Percentiles rank a stretch among this genome's conserved stretches.
Evolutionary conservation across 2,329 filamentous ascomycete species (phyloP).

Genomic region (Colletotrichum karsti): DNA sequence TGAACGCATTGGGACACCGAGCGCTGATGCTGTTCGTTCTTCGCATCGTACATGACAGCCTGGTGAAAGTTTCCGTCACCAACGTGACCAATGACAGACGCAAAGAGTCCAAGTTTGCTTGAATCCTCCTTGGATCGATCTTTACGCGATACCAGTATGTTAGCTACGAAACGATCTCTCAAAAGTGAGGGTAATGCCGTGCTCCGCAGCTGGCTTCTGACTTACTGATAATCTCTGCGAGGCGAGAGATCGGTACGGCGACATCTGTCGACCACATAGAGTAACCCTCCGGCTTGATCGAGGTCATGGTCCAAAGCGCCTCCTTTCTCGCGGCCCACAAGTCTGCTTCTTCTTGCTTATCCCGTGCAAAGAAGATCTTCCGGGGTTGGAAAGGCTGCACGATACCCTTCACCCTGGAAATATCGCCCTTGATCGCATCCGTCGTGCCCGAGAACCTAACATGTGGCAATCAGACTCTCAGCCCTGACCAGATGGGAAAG

Average conservation of each 20-base stretch:
- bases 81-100: constrained; percentile 76
- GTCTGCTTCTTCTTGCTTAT: constrained; percentile 70
- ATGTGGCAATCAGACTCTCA: neutral
- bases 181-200: neutral
- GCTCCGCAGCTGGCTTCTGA: no score
- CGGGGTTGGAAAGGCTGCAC: constrained; percentile 59
- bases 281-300: constrained; percentile 64
- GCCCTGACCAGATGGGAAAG: neutral
- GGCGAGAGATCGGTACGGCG: constrained; percentile 76
- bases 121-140: constrained; percentile 75
- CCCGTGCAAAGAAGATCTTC: constrained; percentile 74
- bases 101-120: constrained; percentile 67
- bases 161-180: neutral
- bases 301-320: constrained; percentile 77
- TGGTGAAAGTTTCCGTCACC: constrained; percentile 80
- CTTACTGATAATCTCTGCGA: constrained; percentile 73
- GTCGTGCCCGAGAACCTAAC: constrained; percentile 70
- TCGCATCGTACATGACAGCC: constrained; percentile 49
- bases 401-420: constrained; percentile 64
- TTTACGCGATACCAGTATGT: neutral
- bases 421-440: constrained; percentile 65
- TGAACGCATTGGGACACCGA: constrained; percentile 68
- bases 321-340: constrained; percentile 82
- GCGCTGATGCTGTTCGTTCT: constrained; percentile 60
- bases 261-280: constrained; percentile 85